Evolutionary conservation across 2,329 filamentous ascomycete species (phyloP).

Genomic region (Fusarium heterosporum): DNA sequence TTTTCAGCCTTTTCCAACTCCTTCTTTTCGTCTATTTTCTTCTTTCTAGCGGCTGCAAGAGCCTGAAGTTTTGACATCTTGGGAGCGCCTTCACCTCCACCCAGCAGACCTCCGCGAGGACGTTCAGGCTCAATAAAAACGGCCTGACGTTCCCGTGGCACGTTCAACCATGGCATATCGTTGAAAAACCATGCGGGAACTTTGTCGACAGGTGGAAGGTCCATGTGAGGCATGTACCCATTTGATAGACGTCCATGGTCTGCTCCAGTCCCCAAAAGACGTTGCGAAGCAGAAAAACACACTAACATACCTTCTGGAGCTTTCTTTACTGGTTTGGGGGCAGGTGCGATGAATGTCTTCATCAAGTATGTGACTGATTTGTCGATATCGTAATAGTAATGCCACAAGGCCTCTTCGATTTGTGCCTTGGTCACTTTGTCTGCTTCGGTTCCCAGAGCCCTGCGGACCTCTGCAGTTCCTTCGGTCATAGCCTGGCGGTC

Average conservation of each 20-base stretch:
- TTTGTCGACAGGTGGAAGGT: constrained; percentile 34
- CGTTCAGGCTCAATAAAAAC: constrained; percentile 69
- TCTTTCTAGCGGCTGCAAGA: constrained; percentile 85
- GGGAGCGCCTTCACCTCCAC: constrained; percentile 73
- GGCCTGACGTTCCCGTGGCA: constrained; percentile 74
- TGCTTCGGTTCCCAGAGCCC: constrained; percentile 70
- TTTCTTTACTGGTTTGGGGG: constrained; percentile 59
- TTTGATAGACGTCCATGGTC: constrained; percentile 43
- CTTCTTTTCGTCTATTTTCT: constrained; percentile 77
- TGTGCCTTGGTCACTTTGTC: constrained; percentile 70
- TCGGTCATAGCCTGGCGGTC: constrained; percentile 67
- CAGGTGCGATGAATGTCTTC: constrained; percentile 67
- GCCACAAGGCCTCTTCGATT: constrained; percentile 91
- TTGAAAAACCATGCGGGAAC: constrained; percentile 73
- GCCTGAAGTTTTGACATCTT: constrained; percentile 93
- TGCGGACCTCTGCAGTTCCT: constrained; percentile 74
- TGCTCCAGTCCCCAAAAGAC: constrained; percentile 50
- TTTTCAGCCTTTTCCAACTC: constrained; percentile 46
- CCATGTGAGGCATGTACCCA: constrained; percentile 25
- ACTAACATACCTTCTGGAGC: constrained; percentile 58
- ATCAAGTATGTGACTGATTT: constrained; percentile 86
- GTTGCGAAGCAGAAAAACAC: constrained; percentile 49
- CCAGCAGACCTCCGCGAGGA: constrained; percentile 77
- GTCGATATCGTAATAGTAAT: constrained; percentile 94
- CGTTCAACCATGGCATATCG: constrained; percentile 86